These are phyloP conservation scores for Phellopilus nigrolimitatus DNA, from an alignment of 1,284 basidiomycete genomes.

Conservation along the genomic window DNA sequence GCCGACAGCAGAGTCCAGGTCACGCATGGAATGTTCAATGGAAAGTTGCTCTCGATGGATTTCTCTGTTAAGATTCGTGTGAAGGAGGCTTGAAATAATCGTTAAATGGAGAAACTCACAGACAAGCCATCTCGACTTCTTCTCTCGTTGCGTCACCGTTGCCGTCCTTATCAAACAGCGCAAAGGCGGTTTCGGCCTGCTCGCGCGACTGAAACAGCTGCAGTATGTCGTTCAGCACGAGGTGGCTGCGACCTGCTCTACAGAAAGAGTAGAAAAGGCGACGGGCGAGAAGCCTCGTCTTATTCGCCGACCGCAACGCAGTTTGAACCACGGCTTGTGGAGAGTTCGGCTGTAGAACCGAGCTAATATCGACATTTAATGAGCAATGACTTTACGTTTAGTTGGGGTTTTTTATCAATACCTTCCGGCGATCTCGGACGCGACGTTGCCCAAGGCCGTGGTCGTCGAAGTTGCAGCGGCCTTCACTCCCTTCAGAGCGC, in stretches of 20 bases:
- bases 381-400: background rate
- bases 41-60: conserved; percentile 83
- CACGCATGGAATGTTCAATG: conserved; percentile 84
- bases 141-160: conserved; percentile 79
- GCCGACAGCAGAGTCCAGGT: conserved; percentile 86
- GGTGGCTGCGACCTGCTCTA: conserved; percentile 51
- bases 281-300: conserved; percentile 78
- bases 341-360: conserved; percentile 84
- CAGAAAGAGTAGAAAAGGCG: conserved; percentile 87
- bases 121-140: conserved; percentile 72
- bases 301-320: conserved; percentile 76
- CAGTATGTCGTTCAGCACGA: conserved; percentile 70
- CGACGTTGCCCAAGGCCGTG: conserved; percentile 76
- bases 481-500: conserved; percentile 67
- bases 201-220: conserved; percentile 68
- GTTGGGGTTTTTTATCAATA: conserved; percentile 27
- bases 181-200: conserved; percentile 61
- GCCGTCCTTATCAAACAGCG: conserved; percentile 79
- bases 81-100: conserved; percentile 10
- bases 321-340: conserved; percentile 79
- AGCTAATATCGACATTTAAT: conserved; percentile 41
- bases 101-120: conserved; percentile 35
- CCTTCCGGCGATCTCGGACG: conserved; percentile 66
- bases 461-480: conserved; percentile 77
- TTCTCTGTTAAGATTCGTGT: conserved; percentile 40